phyloP scores from a whole-genome alignment of 108 stramenopile genomes.

The Cylindrotheca closterium region DNA sequence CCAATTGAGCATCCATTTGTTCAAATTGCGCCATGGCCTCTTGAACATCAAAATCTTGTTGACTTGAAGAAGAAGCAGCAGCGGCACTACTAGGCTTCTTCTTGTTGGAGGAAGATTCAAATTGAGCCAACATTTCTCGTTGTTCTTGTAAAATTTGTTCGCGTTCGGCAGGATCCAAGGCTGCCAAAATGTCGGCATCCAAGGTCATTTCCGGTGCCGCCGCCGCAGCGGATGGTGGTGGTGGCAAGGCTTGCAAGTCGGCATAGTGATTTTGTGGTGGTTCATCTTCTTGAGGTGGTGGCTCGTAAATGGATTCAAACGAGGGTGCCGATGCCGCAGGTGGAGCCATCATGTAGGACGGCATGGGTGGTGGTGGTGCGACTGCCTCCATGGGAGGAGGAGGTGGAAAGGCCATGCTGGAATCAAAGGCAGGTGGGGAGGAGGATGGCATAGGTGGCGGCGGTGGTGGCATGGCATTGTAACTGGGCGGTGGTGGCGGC shows the following conservation, averaged over 20 bases:
- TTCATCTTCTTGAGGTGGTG: slow-evolving; percentile 5
- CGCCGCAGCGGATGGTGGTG: slow-evolving; percentile 2
- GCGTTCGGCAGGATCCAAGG: slow-evolving; percentile 58
- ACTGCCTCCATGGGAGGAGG: slow-evolving; percentile 17
- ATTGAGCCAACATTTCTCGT: slow-evolving; percentile 62
- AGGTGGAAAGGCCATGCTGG: slow-evolving; percentile 11
- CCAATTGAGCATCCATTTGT: slow-evolving; percentile 65
- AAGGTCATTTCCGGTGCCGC: slow-evolving; percentile 9
- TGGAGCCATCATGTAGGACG: slow-evolving; percentile 11
- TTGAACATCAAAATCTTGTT: too few relatives aligned
- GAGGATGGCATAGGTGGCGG: slow-evolving; percentile 10
- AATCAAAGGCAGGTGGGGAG: slow-evolving; percentile 31
- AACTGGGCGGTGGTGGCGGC: slow-evolving; percentile 31
- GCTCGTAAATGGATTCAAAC: slow-evolving; percentile 41
- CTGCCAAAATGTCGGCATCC: slow-evolving; percentile 43
- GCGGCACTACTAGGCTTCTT: slow-evolving; percentile 56
- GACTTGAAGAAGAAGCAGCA: too few relatives aligned
- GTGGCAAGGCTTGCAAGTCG: slow-evolving; percentile 15
- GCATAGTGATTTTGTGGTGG: not conserved
- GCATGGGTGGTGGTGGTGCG: slow-evolving; percentile 22
- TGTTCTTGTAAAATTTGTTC: slow-evolving; percentile 74
- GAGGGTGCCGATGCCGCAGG: slow-evolving; percentile 44
- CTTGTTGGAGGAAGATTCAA: slow-evolving; percentile 55
- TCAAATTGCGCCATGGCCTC: too few relatives aligned
- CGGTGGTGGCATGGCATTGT: slow-evolving; percentile 1